phyloP scores from a whole-genome alignment of 2,329 filamentous ascomycete species.

The Penicillium sp. region DNA sequence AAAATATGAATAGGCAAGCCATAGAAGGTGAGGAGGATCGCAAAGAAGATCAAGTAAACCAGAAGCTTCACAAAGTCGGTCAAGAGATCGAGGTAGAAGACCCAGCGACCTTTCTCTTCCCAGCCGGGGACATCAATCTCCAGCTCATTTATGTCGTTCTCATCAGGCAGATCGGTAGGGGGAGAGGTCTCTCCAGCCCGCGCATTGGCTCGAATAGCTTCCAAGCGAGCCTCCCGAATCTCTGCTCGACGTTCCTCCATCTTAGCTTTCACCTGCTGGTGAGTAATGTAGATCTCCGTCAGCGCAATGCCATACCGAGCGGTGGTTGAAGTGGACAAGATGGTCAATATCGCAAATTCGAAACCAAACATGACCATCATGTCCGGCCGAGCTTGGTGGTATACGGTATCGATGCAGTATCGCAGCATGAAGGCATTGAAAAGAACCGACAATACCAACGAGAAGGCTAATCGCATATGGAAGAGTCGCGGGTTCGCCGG shows the following conservation, averaged over 20 bases:
- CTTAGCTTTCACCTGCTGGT: conserved; percentile 69
- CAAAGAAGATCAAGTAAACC: conserved; percentile 90
- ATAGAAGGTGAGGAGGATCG: conserved; percentile 89
- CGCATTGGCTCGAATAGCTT: conserved; percentile 43
- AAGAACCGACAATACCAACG: conserved; percentile 72
- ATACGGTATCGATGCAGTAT: conserved; percentile 79
- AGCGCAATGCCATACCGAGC: conserved; percentile 77
- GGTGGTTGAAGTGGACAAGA: conserved; percentile 76
- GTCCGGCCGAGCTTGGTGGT: conserved; percentile 84
- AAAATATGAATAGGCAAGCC: conserved; percentile 96
- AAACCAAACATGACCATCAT: conserved; percentile 99
- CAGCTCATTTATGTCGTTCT: conserved; percentile 83
- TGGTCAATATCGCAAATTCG: conserved; percentile 85
- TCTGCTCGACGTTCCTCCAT: conserved; percentile 68
- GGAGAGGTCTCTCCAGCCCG: conserved; percentile 38
- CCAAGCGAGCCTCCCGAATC: conserved; percentile 56
- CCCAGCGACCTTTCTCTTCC: conserved; percentile 92
- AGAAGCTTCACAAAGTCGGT: conserved; percentile 88
- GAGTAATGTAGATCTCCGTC: conserved; percentile 72
- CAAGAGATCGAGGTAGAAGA: conserved; percentile 81
- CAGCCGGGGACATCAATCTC: conserved; percentile 94
- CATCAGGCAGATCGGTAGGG: conserved; percentile 55
- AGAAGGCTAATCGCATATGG: conserved; percentile 77
- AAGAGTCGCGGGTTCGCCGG: conserved; percentile 85
- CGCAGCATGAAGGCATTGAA: conserved; percentile 77